phyloP scores from a whole-genome alignment of 2,329 filamentous ascomycete species.

The Penicillium sp. region DNA sequence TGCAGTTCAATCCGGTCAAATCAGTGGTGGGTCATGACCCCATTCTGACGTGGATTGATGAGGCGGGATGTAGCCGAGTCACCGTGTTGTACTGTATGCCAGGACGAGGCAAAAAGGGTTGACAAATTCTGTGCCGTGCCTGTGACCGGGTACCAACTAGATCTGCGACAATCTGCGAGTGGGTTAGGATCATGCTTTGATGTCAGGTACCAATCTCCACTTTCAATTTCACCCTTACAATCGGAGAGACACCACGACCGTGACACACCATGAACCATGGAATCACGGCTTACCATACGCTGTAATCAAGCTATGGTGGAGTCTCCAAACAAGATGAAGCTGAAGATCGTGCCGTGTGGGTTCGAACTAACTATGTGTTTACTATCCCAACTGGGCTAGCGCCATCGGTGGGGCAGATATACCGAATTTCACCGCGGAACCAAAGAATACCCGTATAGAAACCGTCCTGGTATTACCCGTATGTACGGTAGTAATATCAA shows the following conservation, averaged over 20 bases:
- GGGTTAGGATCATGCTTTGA: not conserved
- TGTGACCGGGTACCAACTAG: not conserved
- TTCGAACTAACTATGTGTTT: not conserved
- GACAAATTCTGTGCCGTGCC: not conserved
- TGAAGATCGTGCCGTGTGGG: constrained; percentile 1
- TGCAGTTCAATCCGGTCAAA: not conserved
- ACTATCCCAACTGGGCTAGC: not conserved
- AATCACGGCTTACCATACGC: not conserved
- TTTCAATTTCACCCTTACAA: not conserved
- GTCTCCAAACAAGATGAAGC: not conserved
- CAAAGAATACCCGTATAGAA: not conserved
- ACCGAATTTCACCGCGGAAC: not conserved
- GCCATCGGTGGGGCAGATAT: not conserved
- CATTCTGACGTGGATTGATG: not conserved
- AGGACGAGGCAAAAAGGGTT: not conserved
- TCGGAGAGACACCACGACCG: not conserved
- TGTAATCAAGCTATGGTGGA: not conserved
- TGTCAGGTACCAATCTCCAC: not conserved
- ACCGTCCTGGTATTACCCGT: too few species aligned
- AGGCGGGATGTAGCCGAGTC: not conserved
- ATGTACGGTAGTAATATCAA: too few species aligned
- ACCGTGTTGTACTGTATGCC: not conserved
- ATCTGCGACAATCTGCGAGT: not conserved
- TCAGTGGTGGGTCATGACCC: not conserved
- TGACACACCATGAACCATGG: not conserved